Base-by-base conservation (phyloP, 768 basidiomycete genomes). In the Amanita phalloides region DNA sequence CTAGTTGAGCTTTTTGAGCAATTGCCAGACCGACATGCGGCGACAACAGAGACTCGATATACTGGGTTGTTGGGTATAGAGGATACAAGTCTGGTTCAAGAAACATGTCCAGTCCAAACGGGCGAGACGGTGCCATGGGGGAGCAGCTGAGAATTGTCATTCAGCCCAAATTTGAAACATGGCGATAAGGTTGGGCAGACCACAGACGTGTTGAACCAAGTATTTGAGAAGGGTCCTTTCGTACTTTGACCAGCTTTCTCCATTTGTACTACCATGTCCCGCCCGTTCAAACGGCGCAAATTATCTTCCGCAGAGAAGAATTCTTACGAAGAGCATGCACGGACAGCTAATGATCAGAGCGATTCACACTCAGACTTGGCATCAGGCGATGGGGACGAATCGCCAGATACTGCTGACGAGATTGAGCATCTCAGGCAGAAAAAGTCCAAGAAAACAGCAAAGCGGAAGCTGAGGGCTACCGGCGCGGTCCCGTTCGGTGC, bases 41-140 rank as follows among this genome's bases (percentile, higher is more conserved):
- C 36, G 81, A 79, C 58, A 91, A 73, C 42, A 84, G 77, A 49
- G 74, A 73, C 23, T 77, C 66, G 59, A 90, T 75, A 61, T 81
- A 74, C 25, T 73, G 58, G 20, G 78, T 73, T 33, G 81, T 82
- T 25, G 90, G 90, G 61, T 90, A 77, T 39, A 90, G 65, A 42
- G 90, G 90, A 61, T 84, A 78, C 48, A 92, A 70, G 66, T 92
- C 90, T 55, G 87, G 88, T 64, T 84, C 85, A 51, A 81, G 85
- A 25, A 75, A 73, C 26, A 88, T 66, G 65, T 88, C 80, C 57
- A 81, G 54, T 35, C 9, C 26, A 28, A 33, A 46, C 10, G 49
- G 49, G 45, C 45, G 53, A 23, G 58, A 53, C 13, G 55, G 35
- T 21, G 54, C 38, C 48, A 49, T 49, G 44, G 44, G 36, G 41